These are phyloP conservation scores for Salix exigua DNA, from an alignment of 345 rosid species.

Conservation along the genomic window DNA sequence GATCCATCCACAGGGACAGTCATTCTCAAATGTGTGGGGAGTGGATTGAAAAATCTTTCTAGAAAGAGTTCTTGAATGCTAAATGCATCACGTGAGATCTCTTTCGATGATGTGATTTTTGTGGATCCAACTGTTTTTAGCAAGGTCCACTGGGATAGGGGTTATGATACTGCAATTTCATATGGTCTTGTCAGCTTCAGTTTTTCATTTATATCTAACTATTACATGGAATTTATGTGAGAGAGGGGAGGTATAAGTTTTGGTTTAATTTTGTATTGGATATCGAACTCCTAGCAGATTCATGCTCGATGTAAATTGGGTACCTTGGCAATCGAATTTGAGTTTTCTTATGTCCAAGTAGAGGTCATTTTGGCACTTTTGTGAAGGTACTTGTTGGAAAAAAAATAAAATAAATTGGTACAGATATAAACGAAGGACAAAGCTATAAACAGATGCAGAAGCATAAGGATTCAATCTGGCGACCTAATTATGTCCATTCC, in stretches of 20 bases:
- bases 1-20: slow-evolving; percentile 74
- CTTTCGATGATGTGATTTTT: neutral
- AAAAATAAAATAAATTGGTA: neutral
- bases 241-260: neutral
- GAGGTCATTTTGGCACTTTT: neutral
- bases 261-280: neutral
- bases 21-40: slow-evolving; percentile 64
- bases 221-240: neutral
- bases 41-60: slow-evolving; percentile 73
- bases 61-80: slow-evolving; percentile 54
- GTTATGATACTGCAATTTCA: too few relatives aligned
- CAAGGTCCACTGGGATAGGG: too few relatives aligned
- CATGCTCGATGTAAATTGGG: neutral
- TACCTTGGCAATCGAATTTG: neutral
- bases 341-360: neutral
- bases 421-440: neutral
- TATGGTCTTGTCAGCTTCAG: neutral
- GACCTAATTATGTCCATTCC: too few relatives aligned
- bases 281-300: neutral
- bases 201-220: neutral
- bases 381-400: neutral
- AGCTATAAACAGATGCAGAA: neutral
- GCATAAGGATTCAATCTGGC: neutral
- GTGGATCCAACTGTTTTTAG: too few relatives aligned
- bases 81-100: neutral